Conservation (phyloP, 495 filamentous ascomycete genomes). For the Annulohypoxylon bovei region DNA sequence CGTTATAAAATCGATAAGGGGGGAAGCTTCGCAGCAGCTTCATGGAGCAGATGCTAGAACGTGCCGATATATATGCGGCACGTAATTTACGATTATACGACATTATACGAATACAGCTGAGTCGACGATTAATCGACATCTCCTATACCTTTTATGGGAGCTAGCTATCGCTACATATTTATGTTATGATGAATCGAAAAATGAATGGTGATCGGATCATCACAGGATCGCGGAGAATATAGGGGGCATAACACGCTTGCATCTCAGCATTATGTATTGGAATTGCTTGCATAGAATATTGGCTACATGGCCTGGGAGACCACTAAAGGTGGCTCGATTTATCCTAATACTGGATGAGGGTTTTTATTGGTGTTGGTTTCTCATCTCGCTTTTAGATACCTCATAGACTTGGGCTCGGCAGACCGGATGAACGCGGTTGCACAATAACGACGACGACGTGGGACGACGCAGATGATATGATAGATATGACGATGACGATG, state of each 20-base stretch:
- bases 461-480: slow-evolving; percentile 36
- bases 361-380: slow-evolving; percentile 18
- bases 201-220: slow-evolving; percentile 1
- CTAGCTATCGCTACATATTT: slow-evolving; percentile 7
- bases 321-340: slow-evolving; percentile 22
- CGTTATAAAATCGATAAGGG: slow-evolving; percentile 25
- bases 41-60: slow-evolving; percentile 9
- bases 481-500: slow-evolving; percentile 16
- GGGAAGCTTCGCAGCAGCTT: slow-evolving; percentile 8
- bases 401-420: slow-evolving; percentile 45
- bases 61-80: slow-evolving; percentile 1
- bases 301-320: slow-evolving; percentile 41
- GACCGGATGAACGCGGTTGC: slow-evolving; percentile 11
- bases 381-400: slow-evolving; percentile 48
- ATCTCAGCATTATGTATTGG: slow-evolving; percentile 25
- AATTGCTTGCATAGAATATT: slow-evolving; percentile 43
- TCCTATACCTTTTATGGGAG: slow-evolving; percentile 2
- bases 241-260: slow-evolving; percentile 7
- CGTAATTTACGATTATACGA: slow-evolving; percentile 35
- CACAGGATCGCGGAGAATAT: slow-evolving; percentile 11
- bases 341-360: slow-evolving; percentile 9
- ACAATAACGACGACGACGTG: slow-evolving; percentile 39
- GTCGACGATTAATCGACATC: slow-evolving; percentile 6
- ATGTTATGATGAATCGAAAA: slow-evolving; percentile 17
- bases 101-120: slow-evolving; percentile 18